Conservation (phyloP, 1,139 yeast species). For the Scheffersomyces titani region DNA sequence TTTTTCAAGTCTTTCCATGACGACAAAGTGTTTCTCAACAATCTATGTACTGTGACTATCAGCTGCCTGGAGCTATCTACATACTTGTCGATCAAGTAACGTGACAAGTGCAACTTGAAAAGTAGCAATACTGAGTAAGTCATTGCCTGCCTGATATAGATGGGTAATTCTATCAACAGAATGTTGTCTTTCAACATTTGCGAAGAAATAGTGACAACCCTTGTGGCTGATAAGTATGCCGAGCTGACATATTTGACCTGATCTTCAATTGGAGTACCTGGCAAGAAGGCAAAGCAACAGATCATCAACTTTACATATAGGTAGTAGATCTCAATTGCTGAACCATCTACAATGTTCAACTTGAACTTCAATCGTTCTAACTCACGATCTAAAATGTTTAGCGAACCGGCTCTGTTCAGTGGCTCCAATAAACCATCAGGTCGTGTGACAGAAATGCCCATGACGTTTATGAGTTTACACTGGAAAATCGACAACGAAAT, state of each 20-base stretch:
- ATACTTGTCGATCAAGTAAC: constrained; percentile 71
- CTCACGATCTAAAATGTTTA: constrained; percentile 76
- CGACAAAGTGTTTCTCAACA: constrained; percentile 81
- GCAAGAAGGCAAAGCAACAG: constrained; percentile 87
- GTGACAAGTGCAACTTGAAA: constrained; percentile 80
- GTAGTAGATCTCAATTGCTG: constrained; percentile 74
- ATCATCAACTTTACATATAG: constrained; percentile 78
- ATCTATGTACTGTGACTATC: constrained; percentile 87
- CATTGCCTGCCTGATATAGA: constrained; percentile 82
- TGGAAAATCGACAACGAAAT: constrained; percentile 80
- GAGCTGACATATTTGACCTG: constrained; percentile 82
- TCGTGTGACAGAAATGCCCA: constrained; percentile 86
- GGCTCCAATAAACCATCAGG: constrained; percentile 92
- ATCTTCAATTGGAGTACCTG: constrained; percentile 87
- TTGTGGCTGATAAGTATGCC: constrained; percentile 80
- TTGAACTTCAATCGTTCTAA: constrained; percentile 69
- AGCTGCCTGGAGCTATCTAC: constrained; percentile 91
- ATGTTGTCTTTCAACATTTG: constrained; percentile 60
- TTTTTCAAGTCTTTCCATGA: constrained; percentile 93
- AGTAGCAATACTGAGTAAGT: constrained; percentile 78
- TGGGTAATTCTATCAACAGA: constrained; percentile 80
- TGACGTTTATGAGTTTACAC: constrained; percentile 76
- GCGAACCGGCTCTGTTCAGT: constrained; percentile 75
- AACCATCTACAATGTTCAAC: constrained; percentile 60
- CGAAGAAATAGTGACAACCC: constrained; percentile 77